Percentiles rank a stretch among this genome's conserved stretches.
Evolutionary conservation across 805 yeast genomes (phyloP).

Genomic region (Yarrowia divulgata): DNA sequence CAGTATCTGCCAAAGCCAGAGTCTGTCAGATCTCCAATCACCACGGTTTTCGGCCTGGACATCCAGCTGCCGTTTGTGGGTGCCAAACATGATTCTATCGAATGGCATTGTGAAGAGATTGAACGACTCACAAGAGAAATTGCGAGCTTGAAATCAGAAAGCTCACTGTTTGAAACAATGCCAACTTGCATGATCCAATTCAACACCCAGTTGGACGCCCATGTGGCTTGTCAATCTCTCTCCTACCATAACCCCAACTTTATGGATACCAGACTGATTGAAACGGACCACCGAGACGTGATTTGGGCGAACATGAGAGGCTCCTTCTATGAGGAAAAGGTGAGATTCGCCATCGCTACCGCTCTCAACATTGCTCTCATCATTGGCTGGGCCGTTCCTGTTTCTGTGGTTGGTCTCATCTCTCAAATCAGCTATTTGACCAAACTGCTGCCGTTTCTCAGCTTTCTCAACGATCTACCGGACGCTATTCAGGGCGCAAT

Average conservation of each 20-base stretch:
- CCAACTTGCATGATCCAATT: slow-evolving; percentile 66
- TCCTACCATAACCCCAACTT: slow-evolving; percentile 41
- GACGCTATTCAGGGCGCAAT: slow-evolving; percentile 59
- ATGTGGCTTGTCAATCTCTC: slow-evolving; percentile 67
- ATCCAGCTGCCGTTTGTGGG: slow-evolving; percentile 62
- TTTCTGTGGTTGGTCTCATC: slow-evolving; percentile 76
- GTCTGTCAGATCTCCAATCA: neutral
- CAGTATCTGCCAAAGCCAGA: neutral
- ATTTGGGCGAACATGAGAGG: slow-evolving; percentile 69
- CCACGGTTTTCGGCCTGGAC: slow-evolving; percentile 12
- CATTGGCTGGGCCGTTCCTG: slow-evolving; percentile 80
- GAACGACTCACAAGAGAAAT: slow-evolving; percentile 71
- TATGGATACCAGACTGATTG: slow-evolving; percentile 44
- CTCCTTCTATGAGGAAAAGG: slow-evolving; percentile 51
- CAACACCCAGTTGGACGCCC: slow-evolving; percentile 62
- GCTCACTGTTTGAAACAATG: slow-evolving; percentile 51
- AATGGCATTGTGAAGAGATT: slow-evolving; percentile 67
- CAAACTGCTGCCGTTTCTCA: slow-evolving; percentile 64
- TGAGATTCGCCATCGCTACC: slow-evolving; percentile 57
- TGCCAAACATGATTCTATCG: slow-evolving; percentile 72
- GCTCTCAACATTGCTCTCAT: slow-evolving; percentile 59
- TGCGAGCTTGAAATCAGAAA: slow-evolving; percentile 59
- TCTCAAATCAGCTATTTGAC: slow-evolving; percentile 76
- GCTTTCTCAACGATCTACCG: slow-evolving; percentile 65
- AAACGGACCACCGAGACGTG: slow-evolving; percentile 70